These are phyloP conservation scores for Boletus edulis DNA, from an alignment of 768 basidiomycete genomes.

Conservation along the genomic window DNA sequence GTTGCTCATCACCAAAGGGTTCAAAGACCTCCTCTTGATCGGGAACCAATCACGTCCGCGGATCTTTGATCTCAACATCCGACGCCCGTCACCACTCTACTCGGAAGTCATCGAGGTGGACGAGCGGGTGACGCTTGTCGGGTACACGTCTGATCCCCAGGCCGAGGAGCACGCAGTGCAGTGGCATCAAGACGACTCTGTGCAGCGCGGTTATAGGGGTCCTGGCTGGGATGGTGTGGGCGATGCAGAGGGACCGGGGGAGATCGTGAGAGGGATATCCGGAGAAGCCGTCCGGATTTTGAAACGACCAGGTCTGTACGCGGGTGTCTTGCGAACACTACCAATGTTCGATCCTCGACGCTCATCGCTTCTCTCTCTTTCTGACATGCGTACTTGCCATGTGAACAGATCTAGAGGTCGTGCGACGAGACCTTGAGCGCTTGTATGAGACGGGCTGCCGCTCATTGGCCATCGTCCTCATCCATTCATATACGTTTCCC, in stretches of 20 bases:
- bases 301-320: conserved; percentile 54
- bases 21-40: conserved; percentile 88
- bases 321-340: not conserved
- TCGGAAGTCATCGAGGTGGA: conserved; percentile 64
- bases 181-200: conserved; percentile 70
- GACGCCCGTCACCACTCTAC: conserved; percentile 74
- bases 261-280: conserved; percentile 77
- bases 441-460: conserved; percentile 83
- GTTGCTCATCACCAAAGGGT: conserved; percentile 86
- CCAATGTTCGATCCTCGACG: not conserved
- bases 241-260: conserved; percentile 74
- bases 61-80: conserved; percentile 94
- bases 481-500: conserved; percentile 91
- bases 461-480: conserved; percentile 84
- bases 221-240: conserved; percentile 72
- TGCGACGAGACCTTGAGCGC: conserved; percentile 60
- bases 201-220: conserved; percentile 69
- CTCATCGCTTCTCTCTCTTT: not conserved
- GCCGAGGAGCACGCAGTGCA: conserved; percentile 72
- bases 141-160: conserved; percentile 87
- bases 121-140: conserved; percentile 92
- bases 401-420: conserved; percentile 45
- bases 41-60: conserved; percentile 93
- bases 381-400: not conserved
- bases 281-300: conserved; percentile 89